Percentiles rank a stretch among this genome's conserved stretches.
These are phyloP conservation scores for Groenewaldozyma salmanticensis DNA, from an alignment of 805 yeast species.

Conservation along the genomic window DNA sequence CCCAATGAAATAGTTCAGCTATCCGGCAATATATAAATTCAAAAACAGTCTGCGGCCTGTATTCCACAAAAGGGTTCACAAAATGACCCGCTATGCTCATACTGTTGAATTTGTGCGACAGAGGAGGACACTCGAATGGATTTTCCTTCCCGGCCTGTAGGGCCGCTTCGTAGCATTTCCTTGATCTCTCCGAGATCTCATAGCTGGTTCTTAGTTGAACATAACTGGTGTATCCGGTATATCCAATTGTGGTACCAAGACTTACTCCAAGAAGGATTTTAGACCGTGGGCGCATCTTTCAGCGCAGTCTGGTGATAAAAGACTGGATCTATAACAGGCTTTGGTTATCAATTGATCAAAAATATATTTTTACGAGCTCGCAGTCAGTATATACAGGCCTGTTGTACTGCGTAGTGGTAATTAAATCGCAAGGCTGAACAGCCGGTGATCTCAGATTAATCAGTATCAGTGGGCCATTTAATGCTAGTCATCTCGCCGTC, in stretches of 20 bases:
- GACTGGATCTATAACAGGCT: background rate
- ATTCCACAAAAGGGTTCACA: slow-evolving; percentile 86
- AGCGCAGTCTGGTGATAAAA: background rate
- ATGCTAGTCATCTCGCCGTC: no score
- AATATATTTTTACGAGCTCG: no score
- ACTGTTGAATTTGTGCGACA: slow-evolving; percentile 31
- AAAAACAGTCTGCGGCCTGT: slow-evolving; percentile 79
- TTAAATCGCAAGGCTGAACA: no score
- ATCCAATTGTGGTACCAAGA: slow-evolving; percentile 29
- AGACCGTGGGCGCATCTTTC: no score
- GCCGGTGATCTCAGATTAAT: no score
- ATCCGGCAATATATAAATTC: slow-evolving; percentile 73
- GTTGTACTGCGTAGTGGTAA: no score
- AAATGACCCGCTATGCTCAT: slow-evolving; percentile 63
- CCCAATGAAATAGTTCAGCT: slow-evolving; percentile 55
- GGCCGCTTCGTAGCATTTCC: slow-evolving; percentile 15
- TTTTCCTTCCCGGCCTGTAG: slow-evolving; percentile 12
- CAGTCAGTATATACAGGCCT: no score
- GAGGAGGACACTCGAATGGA: background rate
- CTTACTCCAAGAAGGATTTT: slow-evolving; percentile 11
- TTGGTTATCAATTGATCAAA: background rate
- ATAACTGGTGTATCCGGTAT: slow-evolving; percentile 57
- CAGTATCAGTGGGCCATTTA: no score
- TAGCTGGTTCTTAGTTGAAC: slow-evolving; percentile 45
- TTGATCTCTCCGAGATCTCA: slow-evolving; percentile 41